These are phyloP conservation scores for Pyricularia pennisetigena DNA, from an alignment of 2,329 filamentous ascomycete genomes.

Conservation along the genomic window DNA sequence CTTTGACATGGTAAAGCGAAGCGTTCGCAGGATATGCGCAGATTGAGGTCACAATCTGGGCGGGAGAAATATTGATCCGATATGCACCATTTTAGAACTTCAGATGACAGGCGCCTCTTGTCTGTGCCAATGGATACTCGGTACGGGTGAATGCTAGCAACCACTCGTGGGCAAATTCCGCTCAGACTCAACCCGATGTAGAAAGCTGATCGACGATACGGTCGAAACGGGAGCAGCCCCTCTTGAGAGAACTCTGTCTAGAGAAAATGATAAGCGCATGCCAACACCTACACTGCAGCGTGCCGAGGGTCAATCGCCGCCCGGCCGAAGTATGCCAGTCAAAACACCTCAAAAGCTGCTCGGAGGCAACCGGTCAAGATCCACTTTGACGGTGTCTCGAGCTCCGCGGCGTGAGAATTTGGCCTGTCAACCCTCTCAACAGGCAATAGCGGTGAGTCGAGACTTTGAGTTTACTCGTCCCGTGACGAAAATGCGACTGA, in stretches of 20 bases:
- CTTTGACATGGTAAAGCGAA: no score
- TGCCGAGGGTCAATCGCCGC: not conserved
- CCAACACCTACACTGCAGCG: not conserved
- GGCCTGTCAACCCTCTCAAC: not conserved
- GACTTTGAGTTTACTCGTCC: not conserved
- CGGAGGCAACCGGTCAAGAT: not conserved
- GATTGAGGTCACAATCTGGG: not conserved
- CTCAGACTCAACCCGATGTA: not conserved
- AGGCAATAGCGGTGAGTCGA: not conserved
- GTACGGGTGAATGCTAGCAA: not conserved
- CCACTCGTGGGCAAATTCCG: not conserved
- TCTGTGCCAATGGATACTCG: not conserved
- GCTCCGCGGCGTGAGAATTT: not conserved
- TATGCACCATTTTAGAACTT: not conserved
- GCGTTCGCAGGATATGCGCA: not conserved
- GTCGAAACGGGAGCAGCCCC: not conserved
- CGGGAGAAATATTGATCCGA: not conserved
- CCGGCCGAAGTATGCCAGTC: not conserved
- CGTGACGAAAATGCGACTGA: not conserved
- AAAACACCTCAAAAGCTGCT: not conserved
- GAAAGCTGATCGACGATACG: not conserved
- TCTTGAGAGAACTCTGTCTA: not conserved
- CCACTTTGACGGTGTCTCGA: not conserved
- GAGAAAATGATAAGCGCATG: not conserved
- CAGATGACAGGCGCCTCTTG: not conserved